These are phyloP conservation scores for Perkinsela sp. DNA, from an alignment of 208 protist species.

Conservation along the genomic window DNA sequence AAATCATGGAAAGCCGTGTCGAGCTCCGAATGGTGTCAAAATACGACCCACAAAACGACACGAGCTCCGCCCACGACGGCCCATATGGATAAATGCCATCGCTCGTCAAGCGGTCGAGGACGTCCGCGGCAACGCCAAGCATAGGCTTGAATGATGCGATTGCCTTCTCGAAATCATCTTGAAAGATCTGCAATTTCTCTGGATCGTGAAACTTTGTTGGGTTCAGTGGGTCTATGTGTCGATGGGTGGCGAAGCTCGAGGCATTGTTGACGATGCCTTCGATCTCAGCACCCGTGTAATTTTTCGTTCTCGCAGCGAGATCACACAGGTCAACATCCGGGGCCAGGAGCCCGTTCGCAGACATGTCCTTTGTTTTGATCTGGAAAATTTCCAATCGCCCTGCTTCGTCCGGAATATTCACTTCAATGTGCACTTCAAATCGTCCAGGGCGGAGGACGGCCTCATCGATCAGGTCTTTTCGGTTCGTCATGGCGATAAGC, in stretches of 20 bases:
- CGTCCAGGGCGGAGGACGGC: slow-evolving; percentile 93
- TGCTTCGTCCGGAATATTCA: slow-evolving; percentile 82
- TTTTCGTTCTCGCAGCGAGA: slow-evolving; percentile 79
- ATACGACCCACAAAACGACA: slow-evolving; percentile 17
- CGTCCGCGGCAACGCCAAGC: slow-evolving; percentile 78
- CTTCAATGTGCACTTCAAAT: slow-evolving; percentile 93
- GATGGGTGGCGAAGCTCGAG: slow-evolving; percentile 57
- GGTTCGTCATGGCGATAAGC: slow-evolving; percentile 98
- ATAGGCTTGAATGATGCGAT: slow-evolving; percentile 72
- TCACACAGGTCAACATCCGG: slow-evolving; percentile 68
- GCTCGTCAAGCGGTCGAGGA: slow-evolving; percentile 39
- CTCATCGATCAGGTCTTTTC: slow-evolving; percentile 95
- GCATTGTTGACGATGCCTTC: slow-evolving; percentile 58
- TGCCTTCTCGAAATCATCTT: slow-evolving; percentile 28
- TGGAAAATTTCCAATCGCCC: slow-evolving; percentile 91
- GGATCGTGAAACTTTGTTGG: slow-evolving; percentile 19
- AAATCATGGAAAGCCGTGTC: slow-evolving; percentile 61
- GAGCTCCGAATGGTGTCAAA: slow-evolving; percentile 45
- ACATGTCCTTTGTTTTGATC: slow-evolving; percentile 90
- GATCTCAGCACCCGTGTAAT: slow-evolving; percentile 92
- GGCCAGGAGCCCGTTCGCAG: slow-evolving; percentile 50
- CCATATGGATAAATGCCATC: slow-evolving; percentile 81
- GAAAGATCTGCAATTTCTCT: slow-evolving; percentile 19
- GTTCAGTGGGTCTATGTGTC: slow-evolving; percentile 51
- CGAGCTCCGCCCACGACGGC: slow-evolving; percentile 24